Conservation (phyloP, 441 rosid species). For the Croton setiger region DNA sequence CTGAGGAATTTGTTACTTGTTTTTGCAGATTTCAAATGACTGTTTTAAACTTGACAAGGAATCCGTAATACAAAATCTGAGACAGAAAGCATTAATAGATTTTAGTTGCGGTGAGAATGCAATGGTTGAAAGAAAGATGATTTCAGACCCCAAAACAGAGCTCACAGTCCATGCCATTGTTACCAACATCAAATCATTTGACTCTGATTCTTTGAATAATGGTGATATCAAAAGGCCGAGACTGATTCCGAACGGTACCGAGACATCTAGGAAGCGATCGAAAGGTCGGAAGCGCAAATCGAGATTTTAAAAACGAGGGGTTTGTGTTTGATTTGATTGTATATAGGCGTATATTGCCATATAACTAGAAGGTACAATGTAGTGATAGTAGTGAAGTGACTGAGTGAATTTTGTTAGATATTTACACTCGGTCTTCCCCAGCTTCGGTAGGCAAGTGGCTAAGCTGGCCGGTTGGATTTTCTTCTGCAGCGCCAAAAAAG, state of each 20-base stretch:
- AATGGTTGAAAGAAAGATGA: conserved; percentile 44
- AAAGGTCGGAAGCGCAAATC: conserved; percentile 51
- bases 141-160: conserved; percentile 50
- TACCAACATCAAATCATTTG: conserved; percentile 61
- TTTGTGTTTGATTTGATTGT: conserved; percentile 13
- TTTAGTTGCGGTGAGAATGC: conserved; percentile 50
- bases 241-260: conserved; percentile 32
- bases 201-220: conserved; percentile 32
- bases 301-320: conserved; percentile 25
- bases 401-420: conserved; percentile 74
- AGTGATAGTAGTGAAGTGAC: conserved; percentile 37
- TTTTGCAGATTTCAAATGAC: conserved; percentile 44
- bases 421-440: conserved; percentile 49
- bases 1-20: background rate
- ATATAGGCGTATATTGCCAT: conserved; percentile 17
- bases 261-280: conserved; percentile 53
- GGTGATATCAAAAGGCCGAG: conserved; percentile 49
- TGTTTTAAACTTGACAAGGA: conserved; percentile 42
- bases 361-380: conserved; percentile 14
- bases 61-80: conserved; percentile 38
- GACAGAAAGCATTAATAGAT: conserved; percentile 50
- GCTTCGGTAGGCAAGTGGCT: conserved; percentile 18
- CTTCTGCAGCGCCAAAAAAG: no score
- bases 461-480: background rate
- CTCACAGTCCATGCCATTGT: conserved; percentile 51